These are phyloP conservation scores for Nothomitra cinnamomea DNA, from an alignment of 2,329 filamentous ascomycete species.

Conservation along the genomic window DNA sequence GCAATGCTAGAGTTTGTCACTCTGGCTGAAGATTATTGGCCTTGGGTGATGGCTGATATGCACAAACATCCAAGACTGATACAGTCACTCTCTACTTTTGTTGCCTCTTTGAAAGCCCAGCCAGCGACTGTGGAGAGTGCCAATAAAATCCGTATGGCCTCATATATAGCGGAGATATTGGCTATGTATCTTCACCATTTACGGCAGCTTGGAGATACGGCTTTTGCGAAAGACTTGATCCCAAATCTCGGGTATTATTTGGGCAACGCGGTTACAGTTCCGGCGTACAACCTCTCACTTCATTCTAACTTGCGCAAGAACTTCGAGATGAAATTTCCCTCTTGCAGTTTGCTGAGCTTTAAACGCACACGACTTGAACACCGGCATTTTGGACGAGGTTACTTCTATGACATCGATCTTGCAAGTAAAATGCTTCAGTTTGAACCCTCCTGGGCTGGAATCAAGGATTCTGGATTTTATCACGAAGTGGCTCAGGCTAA, in stretches of 20 bases:
- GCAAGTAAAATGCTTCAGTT: slow-evolving; percentile 61
- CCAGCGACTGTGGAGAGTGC: slow-evolving; percentile 30
- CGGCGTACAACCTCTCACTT: slow-evolving; percentile 71
- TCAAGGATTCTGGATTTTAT: slow-evolving; percentile 53
- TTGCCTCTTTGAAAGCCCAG: slow-evolving; percentile 39
- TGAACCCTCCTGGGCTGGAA: slow-evolving; percentile 61
- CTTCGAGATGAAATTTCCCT: slow-evolving; percentile 59
- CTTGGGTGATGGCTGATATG: slow-evolving; percentile 74
- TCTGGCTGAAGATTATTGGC: slow-evolving; percentile 84
- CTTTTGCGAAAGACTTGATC: slow-evolving; percentile 53
- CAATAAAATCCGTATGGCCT: slow-evolving; percentile 52
- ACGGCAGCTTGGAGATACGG: slow-evolving; percentile 53
- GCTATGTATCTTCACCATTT: slow-evolving; percentile 82
- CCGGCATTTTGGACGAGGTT: slow-evolving; percentile 52
- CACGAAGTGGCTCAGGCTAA: slow-evolving; percentile 78
- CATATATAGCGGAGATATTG: slow-evolving; percentile 71
- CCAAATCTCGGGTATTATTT: slow-evolving; percentile 65
- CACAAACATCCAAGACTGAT: slow-evolving; percentile 60
- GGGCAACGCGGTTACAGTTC: slow-evolving; percentile 60
- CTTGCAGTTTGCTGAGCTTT: slow-evolving; percentile 58
- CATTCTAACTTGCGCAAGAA: slow-evolving; percentile 77
- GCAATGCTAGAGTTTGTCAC: slow-evolving; percentile 76
- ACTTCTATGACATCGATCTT: slow-evolving; percentile 68
- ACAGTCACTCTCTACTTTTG: slow-evolving; percentile 50
- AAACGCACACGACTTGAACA: slow-evolving; percentile 55